Conservation (phyloP, 2,329 filamentous ascomycete genomes). For the Rutstroemia sp. region DNA sequence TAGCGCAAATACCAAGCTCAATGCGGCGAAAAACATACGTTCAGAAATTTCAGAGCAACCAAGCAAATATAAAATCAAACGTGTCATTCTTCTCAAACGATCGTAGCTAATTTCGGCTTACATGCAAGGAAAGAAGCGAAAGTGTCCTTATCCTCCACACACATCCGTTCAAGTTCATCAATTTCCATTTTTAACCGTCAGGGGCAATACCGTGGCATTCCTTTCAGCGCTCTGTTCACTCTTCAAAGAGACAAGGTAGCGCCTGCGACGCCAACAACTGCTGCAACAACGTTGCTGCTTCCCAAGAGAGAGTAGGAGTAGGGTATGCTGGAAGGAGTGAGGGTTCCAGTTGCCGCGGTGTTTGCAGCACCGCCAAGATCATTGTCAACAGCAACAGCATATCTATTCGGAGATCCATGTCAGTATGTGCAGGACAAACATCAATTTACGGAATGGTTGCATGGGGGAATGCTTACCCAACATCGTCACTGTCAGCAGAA, state of each 20-base stretch:
- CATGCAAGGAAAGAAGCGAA: too few relatives aligned
- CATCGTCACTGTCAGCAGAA: conserved; percentile 13
- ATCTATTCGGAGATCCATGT: background rate
- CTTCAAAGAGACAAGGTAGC: conserved; percentile 29
- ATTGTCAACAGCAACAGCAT: conserved; percentile 38
- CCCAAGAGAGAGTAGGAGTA: conserved; percentile 48
- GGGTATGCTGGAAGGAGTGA: conserved; percentile 34
- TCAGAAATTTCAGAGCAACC: too few relatives aligned
- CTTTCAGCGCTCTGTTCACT: background rate
- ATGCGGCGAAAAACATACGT: too few relatives aligned
- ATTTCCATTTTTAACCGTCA: too few relatives aligned
- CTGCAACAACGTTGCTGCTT: conserved; percentile 38
- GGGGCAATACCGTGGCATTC: background rate
- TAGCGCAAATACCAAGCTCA: too few relatives aligned
- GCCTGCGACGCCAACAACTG: conserved; percentile 28
- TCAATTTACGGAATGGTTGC: too few relatives aligned
- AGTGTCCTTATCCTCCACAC: too few relatives aligned
- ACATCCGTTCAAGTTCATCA: too few relatives aligned
- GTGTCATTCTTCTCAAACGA: too few relatives aligned
- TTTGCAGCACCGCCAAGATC: conserved; percentile 40
- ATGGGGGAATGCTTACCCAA: conserved; percentile 6
- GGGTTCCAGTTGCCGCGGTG: conserved; percentile 42
- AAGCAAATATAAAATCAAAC: too few relatives aligned
- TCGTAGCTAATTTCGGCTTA: too few relatives aligned
- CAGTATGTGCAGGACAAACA: too few relatives aligned